Base-by-base conservation (phyloP, 768 basidiomycete species). In the Lactifluus volemus region DNA sequence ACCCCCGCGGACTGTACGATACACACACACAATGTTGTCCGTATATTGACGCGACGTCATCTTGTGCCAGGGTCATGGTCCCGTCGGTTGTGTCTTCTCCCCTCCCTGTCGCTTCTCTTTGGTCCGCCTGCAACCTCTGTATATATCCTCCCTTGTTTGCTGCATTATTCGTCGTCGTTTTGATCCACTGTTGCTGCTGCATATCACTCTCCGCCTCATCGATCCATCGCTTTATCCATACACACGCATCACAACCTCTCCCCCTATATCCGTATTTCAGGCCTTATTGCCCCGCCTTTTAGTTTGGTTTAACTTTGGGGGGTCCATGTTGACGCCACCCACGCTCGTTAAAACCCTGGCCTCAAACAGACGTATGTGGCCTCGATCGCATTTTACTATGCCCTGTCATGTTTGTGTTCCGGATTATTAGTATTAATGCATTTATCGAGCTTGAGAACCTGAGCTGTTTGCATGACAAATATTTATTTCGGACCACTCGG, bases 181-280 rank as follows among this genome's bases (percentile, higher is more conserved):
- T 25, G 53, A 60, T 63, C 59, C 62, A 59, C 19, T 64, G 60
- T 56, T 64, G 63, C 59, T 64, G 59, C 63, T 64, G 63, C 63
- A 64, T 64, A 64, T 64, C 63, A 64, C 63, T 10, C 19, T 53
- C 60, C 50, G 49, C 49, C 63, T 62, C 52, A 61, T 63, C 53
- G 34, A 55, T 38, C 19, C 49, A 62, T 63, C 60, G 61, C 63
- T 64, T 57, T 64, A 55, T 34, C 42, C 62, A 53, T 50, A 25
- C 62, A 61, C 53, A 54, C 25, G 25, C 59, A 50, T 61, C 50
- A 55, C 63, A 52, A 54, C 61, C 44, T 17, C 39, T 30, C 50
- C 21, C 60, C n/a, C 32, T 47, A 49, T 56, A 64, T 54, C 55
- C 61, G 41, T 62, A 62, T 58, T 57, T 56, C 55, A 45, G 60